phyloP scores from a whole-genome alignment of 176 grass and related monocot species.

The Thinopyrum elongatum region DNA sequence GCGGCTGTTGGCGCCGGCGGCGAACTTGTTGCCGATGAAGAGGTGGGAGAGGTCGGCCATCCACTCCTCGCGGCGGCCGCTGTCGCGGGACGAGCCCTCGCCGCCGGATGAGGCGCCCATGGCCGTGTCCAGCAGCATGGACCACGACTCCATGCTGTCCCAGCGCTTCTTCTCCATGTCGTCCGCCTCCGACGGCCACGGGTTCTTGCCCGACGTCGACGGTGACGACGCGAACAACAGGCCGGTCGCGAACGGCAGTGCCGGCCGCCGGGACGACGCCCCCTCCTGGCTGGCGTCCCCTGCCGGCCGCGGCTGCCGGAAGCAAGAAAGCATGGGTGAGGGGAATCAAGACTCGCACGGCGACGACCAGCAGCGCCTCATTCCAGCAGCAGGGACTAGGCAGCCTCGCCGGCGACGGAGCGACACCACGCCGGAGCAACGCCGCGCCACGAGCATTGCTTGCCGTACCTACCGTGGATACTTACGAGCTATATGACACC shows the following conservation, averaged over 20 bases:
- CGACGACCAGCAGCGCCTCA: not conserved
- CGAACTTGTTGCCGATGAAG: constrained; percentile 98
- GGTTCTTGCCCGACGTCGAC: constrained; percentile 39
- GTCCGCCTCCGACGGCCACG: constrained; percentile 54
- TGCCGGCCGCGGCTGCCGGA: constrained; percentile 35
- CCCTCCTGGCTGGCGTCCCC: constrained; percentile 39
- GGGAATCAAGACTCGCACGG: not conserved
- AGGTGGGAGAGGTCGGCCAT: constrained; percentile 96
- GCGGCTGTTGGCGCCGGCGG: constrained; percentile 89
- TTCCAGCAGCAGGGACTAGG: not conserved
- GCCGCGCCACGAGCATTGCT: constrained; percentile 32
- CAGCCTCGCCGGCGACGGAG: not conserved
- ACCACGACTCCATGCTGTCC: constrained; percentile 99
- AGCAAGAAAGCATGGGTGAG: constrained; percentile 60
- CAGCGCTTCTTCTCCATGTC: constrained; percentile 99
- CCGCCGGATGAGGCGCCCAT: constrained; percentile 23
- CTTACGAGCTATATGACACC: not conserved
- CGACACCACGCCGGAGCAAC: not conserved
- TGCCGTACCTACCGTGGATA: not conserved
- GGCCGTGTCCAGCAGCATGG: constrained; percentile 77
- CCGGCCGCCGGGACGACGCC: constrained; percentile 14
- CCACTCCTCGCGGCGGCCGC: constrained; percentile 78
- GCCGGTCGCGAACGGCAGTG: constrained; percentile 29
- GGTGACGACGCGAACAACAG: constrained; percentile 36
- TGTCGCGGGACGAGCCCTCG: constrained; percentile 8